Percentiles rank a stretch among this genome's conserved stretches.
phyloP scores from a whole-genome alignment of 345 rosid genomes.

The Boechera stricta region DNA sequence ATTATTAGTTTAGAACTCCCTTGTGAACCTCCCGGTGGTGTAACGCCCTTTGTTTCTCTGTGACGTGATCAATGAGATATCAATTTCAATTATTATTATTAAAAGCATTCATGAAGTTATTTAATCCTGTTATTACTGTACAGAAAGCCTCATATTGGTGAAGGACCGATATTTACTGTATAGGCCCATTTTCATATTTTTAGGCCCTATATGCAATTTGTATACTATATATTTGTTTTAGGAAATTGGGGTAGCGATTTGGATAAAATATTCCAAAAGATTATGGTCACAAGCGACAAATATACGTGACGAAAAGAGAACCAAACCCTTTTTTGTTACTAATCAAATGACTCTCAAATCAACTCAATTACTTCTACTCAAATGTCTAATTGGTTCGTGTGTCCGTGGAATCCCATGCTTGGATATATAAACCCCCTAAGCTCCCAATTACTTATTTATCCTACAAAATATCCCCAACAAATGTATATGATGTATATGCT shows the following conservation, averaged over 20 bases:
- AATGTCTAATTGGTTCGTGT: slow-evolving; percentile 14
- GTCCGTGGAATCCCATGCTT: slow-evolving; percentile 1
- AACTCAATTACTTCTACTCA: slow-evolving; percentile 21
- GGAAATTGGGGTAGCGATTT: neutral
- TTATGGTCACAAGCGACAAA: slow-evolving; percentile 22
- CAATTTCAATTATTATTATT: slow-evolving; percentile 7
- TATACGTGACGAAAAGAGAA: neutral
- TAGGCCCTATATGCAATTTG: neutral
- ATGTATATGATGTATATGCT: neutral
- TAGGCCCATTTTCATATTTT: neutral
- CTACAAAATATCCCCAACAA: slow-evolving; percentile 13
- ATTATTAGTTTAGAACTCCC: too few species aligned
- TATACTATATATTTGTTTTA: neutral
- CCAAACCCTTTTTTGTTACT: neutral
- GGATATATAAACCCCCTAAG: neutral
- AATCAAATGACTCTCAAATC: slow-evolving; percentile 22
- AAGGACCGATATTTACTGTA: neutral
- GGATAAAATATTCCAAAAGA: slow-evolving; percentile 5
- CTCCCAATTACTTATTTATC: slow-evolving; percentile 6
- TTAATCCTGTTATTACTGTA: neutral
- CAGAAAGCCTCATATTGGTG: neutral
- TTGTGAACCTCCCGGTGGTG: too few species aligned
- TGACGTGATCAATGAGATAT: slow-evolving; percentile 20
- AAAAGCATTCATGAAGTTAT: slow-evolving; percentile 1
- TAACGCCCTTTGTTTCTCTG: slow-evolving; percentile 18